phyloP scores from a whole-genome alignment of 2,329 filamentous ascomycete species.

The Fusarium marasasianum region DNA sequence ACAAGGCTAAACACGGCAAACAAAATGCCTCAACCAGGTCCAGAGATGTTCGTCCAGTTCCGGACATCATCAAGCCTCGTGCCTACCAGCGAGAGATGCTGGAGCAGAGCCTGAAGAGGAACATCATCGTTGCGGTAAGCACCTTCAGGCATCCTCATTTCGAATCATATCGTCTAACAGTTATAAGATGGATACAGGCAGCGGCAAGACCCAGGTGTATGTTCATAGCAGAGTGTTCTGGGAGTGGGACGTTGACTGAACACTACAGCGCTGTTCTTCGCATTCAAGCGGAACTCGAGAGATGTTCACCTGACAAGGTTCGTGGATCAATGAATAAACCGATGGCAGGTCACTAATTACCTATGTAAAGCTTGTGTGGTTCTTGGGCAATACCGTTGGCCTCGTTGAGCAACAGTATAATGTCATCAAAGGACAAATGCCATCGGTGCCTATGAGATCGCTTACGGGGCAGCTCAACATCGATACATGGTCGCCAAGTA shows the following conservation, averaged over 20 bases:
- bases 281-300: slow-evolving; percentile 71
- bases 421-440: slow-evolving; percentile 68
- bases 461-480: slow-evolving; percentile 75
- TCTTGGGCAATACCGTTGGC: slow-evolving; percentile 74
- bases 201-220: slow-evolving; percentile 81
- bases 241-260: slow-evolving; percentile 27
- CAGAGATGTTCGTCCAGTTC: not conserved
- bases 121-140: slow-evolving; percentile 76
- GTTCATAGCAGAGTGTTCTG: slow-evolving; percentile 34
- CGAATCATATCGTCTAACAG: not conserved
- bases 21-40: not conserved
- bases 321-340: slow-evolving; percentile 55
- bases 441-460: slow-evolving; percentile 66
- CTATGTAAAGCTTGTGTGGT: slow-evolving; percentile 70
- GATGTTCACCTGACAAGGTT: slow-evolving; percentile 63
- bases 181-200: slow-evolving; percentile 81
- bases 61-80: slow-evolving; percentile 55
- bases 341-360: slow-evolving; percentile 18
- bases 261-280: slow-evolving; percentile 69
- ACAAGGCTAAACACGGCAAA: not conserved
- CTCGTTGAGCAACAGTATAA: slow-evolving; percentile 73
- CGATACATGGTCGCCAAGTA: slow-evolving; percentile 74
- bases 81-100: slow-evolving; percentile 83
- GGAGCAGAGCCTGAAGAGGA: slow-evolving; percentile 71
- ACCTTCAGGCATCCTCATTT: not conserved